phyloP scores from a whole-genome alignment of 1,284 basidiomycete genomes.

The Pascua sp. region DNA sequence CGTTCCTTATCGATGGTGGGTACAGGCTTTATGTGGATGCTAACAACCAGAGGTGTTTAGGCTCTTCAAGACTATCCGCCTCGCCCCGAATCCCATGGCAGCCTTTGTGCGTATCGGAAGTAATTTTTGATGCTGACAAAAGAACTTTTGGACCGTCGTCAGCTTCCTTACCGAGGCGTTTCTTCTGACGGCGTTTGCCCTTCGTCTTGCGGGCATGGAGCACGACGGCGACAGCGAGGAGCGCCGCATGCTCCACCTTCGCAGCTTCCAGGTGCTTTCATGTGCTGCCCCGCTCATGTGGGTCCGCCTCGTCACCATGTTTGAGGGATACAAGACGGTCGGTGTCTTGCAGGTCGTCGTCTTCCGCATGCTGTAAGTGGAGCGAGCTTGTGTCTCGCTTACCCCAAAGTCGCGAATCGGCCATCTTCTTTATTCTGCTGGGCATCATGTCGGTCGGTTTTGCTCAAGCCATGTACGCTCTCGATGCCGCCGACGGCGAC shows the following conservation, averaged over 20 bases:
- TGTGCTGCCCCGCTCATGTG: conserved; percentile 83
- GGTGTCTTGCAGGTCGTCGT: conserved; percentile 51
- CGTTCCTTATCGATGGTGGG: conserved; percentile 81
- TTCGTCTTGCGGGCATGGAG: conserved; percentile 66
- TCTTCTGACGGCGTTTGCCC: conserved; percentile 65
- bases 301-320: conserved; percentile 61
- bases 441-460: conserved; percentile 81
- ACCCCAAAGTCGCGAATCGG: conserved; percentile 63
- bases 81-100: conserved; percentile 32
- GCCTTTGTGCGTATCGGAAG: conserved; percentile 31
- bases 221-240: conserved; percentile 49
- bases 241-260: conserved; percentile 55
- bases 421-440: conserved; percentile 82
- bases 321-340: conserved; percentile 61
- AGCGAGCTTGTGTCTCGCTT: background rate
- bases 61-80: conserved; percentile 54
- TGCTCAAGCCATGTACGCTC: conserved; percentile 67
- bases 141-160: conserved; percentile 70
- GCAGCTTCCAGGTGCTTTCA: conserved; percentile 80
- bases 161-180: conserved; percentile 68
- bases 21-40: conserved; percentile 25
- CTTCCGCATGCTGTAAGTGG: conserved; percentile 70
- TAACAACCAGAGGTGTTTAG: conserved; percentile 47
- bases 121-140: background rate
- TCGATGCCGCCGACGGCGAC: conserved; percentile 84